Percentiles rank a stretch among this genome's conserved stretches.
Evolutionary conservation across 2,329 filamentous ascomycete genomes (phyloP).

Genomic region (Clarireedia paspali): DNA sequence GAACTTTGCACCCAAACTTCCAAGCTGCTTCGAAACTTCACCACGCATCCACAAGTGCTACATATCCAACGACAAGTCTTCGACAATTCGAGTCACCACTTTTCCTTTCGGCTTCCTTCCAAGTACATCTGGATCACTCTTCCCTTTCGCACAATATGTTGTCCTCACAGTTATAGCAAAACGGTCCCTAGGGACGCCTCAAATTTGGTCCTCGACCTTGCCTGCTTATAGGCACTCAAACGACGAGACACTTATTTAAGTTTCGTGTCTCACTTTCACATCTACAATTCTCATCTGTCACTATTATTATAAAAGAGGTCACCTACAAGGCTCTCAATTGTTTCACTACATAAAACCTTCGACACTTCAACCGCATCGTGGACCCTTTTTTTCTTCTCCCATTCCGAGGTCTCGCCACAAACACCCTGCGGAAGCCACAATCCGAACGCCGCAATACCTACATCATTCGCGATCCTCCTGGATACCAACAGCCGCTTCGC

Average conservation of each 20-base stretch:
- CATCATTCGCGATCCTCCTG: background rate
- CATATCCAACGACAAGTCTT: background rate
- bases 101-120: conserved; percentile 3
- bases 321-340: background rate
- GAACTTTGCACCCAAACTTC: background rate
- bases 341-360: conserved; percentile 1
- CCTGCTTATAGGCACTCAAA: conserved; percentile 8
- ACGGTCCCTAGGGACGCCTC: conserved; percentile 40
- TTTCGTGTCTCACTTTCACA: background rate
- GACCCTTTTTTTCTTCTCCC: background rate
- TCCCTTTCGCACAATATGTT: conserved; percentile 23
- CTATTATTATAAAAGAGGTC: background rate
- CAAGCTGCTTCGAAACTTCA: background rate
- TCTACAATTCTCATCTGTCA: background rate
- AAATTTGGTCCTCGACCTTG: conserved; percentile 16
- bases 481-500: conserved; percentile 1
- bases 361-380: background rate
- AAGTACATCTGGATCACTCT: conserved; percentile 17
- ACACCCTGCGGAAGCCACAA: background rate
- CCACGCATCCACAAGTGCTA: background rate
- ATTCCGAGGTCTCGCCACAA: background rate
- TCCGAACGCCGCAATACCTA: background rate
- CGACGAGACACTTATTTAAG: conserved; percentile 5
- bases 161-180: conserved; percentile 30
- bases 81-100: background rate